Base-by-base conservation (phyloP, 352 stramenopile genomes). In the Globisporangium abappressorium region DNA sequence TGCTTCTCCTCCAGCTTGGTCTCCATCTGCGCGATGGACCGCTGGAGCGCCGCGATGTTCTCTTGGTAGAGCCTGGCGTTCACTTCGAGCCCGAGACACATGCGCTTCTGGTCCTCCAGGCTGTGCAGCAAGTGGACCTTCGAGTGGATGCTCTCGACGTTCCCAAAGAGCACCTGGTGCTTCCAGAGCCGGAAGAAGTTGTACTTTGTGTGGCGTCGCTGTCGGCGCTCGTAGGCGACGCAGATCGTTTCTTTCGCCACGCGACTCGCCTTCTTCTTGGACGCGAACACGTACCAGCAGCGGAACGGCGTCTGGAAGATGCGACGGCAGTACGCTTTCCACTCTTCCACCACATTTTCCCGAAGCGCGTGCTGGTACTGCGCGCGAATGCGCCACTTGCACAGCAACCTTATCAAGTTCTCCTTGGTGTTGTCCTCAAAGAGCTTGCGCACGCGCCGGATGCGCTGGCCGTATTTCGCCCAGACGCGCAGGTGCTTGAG, bases 181-280 rank as follows among this genome's bases (percentile, higher is more conserved):
- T 93, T 91, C 86, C 86, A 94, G 12, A 94, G 64, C 1, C 84
- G 81, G 26, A 94, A 94, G 73, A 94, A 92, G 57, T 75, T 78
- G 71, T 92, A 94, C 77, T 90, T 90, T 36, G 65, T 82, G 30
- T 92, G 82, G 2, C 84, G 81, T 2, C 78, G 70, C 38, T 86
- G 76, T 6, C 86, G 75, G 0, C 84, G 81, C 57, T 88, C 74
- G 69, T 91, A 94, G 18, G 86, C 86, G 0, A 84, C 67, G 34
- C 85, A 92, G 55, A 94, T 86, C 43, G 70, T 82, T 54, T 89
- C 79, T 58, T 90, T 87, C 1, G 86, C 77, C 1, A 62, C 57
- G n/a, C 81, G 78, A 51, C 70, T 64, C 1, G 74, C 70, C 4
- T 81, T 82, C 30, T 73, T 72, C 3, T 76, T 56, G 5, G 75